Evolutionary conservation across 139 green algal genomes (phyloP).

Genomic region (Astrephomene gubernaculifera): DNA sequence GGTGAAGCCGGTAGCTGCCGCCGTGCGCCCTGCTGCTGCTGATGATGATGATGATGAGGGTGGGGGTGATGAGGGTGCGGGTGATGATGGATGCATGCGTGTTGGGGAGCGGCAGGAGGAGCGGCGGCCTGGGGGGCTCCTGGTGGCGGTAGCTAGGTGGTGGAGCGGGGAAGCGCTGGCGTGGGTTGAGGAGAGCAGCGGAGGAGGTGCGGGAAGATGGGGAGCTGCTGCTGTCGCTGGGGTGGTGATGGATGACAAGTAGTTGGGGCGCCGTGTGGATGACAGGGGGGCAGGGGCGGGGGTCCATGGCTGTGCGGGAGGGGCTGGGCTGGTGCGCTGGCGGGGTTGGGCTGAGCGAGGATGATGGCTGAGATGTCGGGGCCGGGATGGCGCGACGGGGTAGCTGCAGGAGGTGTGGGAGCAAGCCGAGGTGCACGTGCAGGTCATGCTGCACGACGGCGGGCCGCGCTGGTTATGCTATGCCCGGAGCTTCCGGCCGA

Average conservation of each 20-base stretch:
- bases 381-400: too few relatives aligned
- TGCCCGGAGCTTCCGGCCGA: too few relatives aligned
- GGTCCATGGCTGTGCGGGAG: not conserved
- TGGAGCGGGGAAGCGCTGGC: not conserved
- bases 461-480: too few relatives aligned
- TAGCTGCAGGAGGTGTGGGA: constrained; percentile 26
- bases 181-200: not conserved
- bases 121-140: too few relatives aligned
- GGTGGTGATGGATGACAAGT: not conserved
- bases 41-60: not conserved
- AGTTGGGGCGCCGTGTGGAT: too few relatives aligned
- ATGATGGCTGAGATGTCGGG: not conserved
- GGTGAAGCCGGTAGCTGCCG: not conserved
- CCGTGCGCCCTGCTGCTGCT: not conserved
- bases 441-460: too few relatives aligned
- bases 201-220: not conserved
- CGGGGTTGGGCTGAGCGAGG: not conserved
- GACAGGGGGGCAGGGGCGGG: not conserved
- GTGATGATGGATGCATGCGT: too few relatives aligned
- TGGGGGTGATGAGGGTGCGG: not conserved
- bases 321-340: not conserved
- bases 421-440: not conserved
- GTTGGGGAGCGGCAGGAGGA: too few relatives aligned
- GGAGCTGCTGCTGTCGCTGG: not conserved
- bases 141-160: not conserved